phyloP scores from a whole-genome alignment of 192 early-diverging fungal species.

The Mortierella claussenii region DNA sequence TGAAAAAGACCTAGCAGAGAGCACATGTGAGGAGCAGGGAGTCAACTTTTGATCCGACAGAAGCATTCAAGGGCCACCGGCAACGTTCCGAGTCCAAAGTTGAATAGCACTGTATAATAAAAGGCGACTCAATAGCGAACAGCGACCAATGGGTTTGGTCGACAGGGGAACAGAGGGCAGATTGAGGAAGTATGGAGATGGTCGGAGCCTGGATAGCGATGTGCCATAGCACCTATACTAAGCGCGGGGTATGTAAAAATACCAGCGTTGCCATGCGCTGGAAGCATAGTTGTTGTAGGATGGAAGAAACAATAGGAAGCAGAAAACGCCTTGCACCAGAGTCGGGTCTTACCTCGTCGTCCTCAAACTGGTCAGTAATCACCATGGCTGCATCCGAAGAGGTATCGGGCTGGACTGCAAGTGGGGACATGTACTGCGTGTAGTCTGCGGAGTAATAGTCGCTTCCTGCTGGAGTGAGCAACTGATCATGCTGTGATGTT shows the following conservation, averaged over 20 bases:
- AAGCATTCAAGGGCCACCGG: too few species aligned
- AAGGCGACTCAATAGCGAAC: too few species aligned
- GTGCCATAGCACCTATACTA: too few species aligned
- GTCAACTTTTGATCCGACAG: not conserved
- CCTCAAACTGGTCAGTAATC: conserved; percentile 47
- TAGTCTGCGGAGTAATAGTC: conserved; percentile 43
- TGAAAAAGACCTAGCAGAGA: conserved; percentile 48
- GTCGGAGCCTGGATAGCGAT: conserved; percentile 4
- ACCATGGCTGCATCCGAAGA: conserved; percentile 35
- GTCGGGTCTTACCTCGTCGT: conserved; percentile 38
- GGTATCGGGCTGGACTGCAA: conserved; percentile 35
- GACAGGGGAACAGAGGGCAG: too few species aligned
- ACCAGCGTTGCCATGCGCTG: too few species aligned
- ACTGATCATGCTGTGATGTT: conserved; percentile 28
- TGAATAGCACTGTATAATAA: too few species aligned
- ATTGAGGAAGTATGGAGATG: too few species aligned
- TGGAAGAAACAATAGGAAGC: not conserved
- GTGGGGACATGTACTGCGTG: conserved; percentile 48
- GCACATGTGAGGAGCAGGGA: too few species aligned
- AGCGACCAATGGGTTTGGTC: too few species aligned
- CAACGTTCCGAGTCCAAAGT: too few species aligned
- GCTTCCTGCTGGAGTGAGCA: conserved; percentile 36
- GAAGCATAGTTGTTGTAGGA: too few species aligned
- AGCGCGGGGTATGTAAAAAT: too few species aligned
- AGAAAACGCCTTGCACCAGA: not conserved